Evolutionary conservation across 164 flowering plant species (phyloP).

Genomic region (Malania oleifera): DNA sequence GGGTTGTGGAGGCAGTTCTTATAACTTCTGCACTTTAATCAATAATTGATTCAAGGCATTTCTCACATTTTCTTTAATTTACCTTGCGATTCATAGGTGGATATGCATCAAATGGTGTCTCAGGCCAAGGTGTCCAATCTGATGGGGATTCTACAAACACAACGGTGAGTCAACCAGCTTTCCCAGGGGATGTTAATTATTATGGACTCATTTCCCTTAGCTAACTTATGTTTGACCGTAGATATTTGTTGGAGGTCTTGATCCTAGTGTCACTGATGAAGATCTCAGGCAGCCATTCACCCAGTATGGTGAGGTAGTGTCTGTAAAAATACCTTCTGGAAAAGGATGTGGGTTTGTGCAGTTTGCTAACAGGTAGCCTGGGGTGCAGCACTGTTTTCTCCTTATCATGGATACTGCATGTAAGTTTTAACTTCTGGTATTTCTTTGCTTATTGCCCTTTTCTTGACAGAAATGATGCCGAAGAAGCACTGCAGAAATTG

Average conservation of each 20-base stretch:
- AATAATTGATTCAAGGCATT: background rate
- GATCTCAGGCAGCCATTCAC: constrained; percentile 84
- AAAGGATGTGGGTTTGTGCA: constrained; percentile 98
- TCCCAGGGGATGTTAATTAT: background rate
- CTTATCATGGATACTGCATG: background rate
- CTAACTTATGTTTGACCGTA: constrained; percentile 30
- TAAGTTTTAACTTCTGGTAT: background rate
- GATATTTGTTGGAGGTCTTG: constrained; percentile 99
- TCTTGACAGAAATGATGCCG: constrained; percentile 59
- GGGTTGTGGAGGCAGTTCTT: no score
- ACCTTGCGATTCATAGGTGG: constrained; percentile 30
- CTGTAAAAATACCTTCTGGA: constrained; percentile 87
- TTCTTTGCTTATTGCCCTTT: background rate
- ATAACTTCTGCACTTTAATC: no score
- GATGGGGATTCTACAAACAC: constrained; percentile 60
- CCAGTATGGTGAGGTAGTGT: constrained; percentile 75
- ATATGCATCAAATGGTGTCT: constrained; percentile 36
- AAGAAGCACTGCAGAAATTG: constrained; percentile 78
- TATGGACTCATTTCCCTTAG: background rate
- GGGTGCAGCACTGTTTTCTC: background rate
- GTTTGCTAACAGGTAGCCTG: constrained; percentile 68
- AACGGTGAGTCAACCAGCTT: constrained; percentile 35
- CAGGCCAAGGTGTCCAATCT: constrained; percentile 26
- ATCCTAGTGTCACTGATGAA: constrained; percentile 76
- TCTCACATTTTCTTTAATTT: background rate